Conservation (phyloP, 495 filamentous ascomycete species). For the Barbatosphaeria neglecta region DNA sequence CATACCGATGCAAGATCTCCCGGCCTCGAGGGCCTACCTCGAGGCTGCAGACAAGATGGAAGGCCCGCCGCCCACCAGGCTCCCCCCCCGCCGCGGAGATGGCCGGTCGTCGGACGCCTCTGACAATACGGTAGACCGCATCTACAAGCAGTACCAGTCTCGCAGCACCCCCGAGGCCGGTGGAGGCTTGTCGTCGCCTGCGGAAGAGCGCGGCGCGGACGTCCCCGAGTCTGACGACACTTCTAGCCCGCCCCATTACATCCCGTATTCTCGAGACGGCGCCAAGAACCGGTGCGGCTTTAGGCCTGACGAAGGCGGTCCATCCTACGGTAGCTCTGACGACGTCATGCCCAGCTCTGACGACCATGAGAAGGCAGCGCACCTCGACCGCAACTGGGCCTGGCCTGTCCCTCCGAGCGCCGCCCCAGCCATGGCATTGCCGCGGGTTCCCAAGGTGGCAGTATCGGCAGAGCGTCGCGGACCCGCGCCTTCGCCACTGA, state of each 20-base stretch:
- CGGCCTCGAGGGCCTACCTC: not conserved
- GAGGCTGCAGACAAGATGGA: too few species aligned
- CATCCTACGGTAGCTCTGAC: not conserved
- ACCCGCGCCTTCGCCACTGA: not conserved
- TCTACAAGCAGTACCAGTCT: conserved; percentile 16
- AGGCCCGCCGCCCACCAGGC: not conserved
- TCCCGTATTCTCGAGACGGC: not conserved
- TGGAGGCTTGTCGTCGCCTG: conserved; percentile 1
- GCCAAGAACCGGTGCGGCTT: conserved; percentile 5
- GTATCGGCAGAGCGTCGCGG: not conserved
- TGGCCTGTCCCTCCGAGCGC: not conserved
- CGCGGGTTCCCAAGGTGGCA: not conserved
- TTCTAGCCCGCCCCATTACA: not conserved
- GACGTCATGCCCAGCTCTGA: not conserved
- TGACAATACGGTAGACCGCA: conserved; percentile 18
- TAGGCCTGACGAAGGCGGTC: not conserved
- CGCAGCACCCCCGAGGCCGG: not conserved
- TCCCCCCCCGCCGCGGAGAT: not conserved
- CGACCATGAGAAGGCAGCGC: not conserved
- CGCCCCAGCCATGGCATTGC: not conserved
- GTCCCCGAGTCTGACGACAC: not conserved
- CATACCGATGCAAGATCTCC: not conserved
- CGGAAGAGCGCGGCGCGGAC: not conserved
- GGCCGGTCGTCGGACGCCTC: conserved; percentile 5
- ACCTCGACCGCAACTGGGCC: not conserved